Evolutionary conservation across 768 basidiomycete species (phyloP).

Genomic region (Basidioascus undulatus): DNA sequence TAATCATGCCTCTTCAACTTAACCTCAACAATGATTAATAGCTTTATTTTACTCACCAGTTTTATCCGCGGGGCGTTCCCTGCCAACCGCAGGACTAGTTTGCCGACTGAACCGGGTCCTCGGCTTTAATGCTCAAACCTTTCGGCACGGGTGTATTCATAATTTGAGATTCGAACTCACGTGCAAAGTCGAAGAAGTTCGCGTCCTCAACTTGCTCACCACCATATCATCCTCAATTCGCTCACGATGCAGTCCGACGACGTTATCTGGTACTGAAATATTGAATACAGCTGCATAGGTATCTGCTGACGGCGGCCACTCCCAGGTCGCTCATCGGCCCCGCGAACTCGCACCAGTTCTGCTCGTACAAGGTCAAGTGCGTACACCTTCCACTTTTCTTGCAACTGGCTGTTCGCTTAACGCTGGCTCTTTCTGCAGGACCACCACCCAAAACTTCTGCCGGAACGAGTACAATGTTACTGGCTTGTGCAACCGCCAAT

Average conservation of each 20-base stretch:
- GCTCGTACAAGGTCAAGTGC: conserved; percentile 99
- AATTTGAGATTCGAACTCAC: too few relatives aligned
- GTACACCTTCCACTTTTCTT: conserved; percentile 15
- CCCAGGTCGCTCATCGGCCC: conserved; percentile 7
- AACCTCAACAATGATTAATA: too few relatives aligned
- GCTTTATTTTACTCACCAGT: too few relatives aligned
- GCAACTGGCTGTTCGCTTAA: not conserved
- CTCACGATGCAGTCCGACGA: conserved; percentile 40
- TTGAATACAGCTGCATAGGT: not conserved
- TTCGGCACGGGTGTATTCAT: too few relatives aligned
- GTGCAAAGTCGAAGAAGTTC: too few relatives aligned
- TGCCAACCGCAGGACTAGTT: too few relatives aligned
- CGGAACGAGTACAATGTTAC: conserved; percentile 97
- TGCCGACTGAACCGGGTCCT: too few relatives aligned
- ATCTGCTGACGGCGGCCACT: not conserved
- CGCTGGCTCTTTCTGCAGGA: conserved; percentile 26
- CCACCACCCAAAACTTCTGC: conserved; percentile 90
- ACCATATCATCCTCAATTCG: not conserved
- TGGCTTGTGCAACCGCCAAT: conserved; percentile 79
- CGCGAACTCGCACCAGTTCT: conserved; percentile 35
- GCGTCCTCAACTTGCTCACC: not conserved
- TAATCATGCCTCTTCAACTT: too few relatives aligned
- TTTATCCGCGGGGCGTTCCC: too few relatives aligned
- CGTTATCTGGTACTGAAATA: conserved; percentile 57
- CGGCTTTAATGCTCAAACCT: too few relatives aligned